Conservation (phyloP, 352 stramenopile genomes). For the Phytophthora fragariae region DNA sequence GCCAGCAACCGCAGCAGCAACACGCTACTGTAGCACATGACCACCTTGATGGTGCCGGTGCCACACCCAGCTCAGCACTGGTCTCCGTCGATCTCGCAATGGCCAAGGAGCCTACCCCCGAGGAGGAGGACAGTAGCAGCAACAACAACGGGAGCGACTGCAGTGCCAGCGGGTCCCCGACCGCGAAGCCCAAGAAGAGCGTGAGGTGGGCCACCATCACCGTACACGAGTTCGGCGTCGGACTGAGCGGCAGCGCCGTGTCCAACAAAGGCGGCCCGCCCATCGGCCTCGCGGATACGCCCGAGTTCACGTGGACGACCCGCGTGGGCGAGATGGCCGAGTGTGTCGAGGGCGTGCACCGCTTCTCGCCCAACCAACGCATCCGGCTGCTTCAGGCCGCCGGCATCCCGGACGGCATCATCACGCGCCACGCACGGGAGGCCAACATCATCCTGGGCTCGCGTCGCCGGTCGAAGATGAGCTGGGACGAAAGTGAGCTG, state of each 20-base stretch:
- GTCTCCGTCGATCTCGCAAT: slow-evolving; percentile 2
- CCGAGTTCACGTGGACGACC: slow-evolving; percentile 76
- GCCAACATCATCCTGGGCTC: slow-evolving; percentile 76
- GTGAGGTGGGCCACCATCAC: slow-evolving; percentile 55
- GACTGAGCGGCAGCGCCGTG: slow-evolving; percentile 61
- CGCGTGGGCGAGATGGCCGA: slow-evolving; percentile 76
- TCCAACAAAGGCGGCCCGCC: slow-evolving; percentile 65
- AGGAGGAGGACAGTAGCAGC: background rate
- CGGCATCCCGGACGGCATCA: slow-evolving; percentile 70
- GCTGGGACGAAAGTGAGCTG: slow-evolving; percentile 26
- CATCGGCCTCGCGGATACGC: slow-evolving; percentile 59
- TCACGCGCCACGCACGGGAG: slow-evolving; percentile 63
- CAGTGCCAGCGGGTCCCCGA: background rate
- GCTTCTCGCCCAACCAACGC: slow-evolving; percentile 66
- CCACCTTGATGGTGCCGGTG: slow-evolving; percentile 6
- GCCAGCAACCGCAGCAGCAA: slow-evolving; percentile 5
- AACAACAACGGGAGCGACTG: background rate
- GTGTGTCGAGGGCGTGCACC: slow-evolving; percentile 66
- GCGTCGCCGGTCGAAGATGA: slow-evolving; percentile 45
- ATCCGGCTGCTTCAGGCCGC: slow-evolving; percentile 61
- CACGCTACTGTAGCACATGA: slow-evolving; percentile 5
- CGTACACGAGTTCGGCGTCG: slow-evolving; percentile 70
- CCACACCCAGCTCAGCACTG: background rate
- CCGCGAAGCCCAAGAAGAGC: slow-evolving; percentile 32
- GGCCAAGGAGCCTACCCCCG: background rate